These are phyloP conservation scores for Pythium apleroticum DNA, from an alignment of 352 stramenopile genomes.

Conservation along the genomic window DNA sequence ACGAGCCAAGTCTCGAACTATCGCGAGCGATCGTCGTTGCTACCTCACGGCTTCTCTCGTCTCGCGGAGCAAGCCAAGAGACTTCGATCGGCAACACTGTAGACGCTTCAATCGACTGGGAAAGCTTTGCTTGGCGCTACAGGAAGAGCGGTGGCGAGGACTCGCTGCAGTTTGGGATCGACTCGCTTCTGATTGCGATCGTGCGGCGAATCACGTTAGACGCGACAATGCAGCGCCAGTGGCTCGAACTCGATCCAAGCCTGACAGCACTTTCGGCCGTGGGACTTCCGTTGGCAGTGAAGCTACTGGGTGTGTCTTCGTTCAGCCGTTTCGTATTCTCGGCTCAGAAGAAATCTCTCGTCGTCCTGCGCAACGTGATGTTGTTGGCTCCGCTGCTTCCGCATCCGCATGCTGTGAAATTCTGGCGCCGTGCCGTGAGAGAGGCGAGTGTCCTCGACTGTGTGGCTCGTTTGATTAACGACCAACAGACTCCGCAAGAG, in stretches of 20 bases:
- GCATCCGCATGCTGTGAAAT: not conserved
- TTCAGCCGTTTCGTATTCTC: not conserved
- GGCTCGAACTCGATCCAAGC: not conserved
- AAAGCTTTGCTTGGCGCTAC: not conserved
- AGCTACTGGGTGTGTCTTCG: not conserved
- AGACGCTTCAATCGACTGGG: not conserved
- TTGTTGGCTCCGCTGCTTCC: not conserved
- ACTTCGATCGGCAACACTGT: not conserved
- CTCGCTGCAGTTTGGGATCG: not conserved
- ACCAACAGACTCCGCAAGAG: not conserved
- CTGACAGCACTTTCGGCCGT: not conserved
- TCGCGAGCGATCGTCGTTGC: not conserved
- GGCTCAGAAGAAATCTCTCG: constrained; percentile 5
- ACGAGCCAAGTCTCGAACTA: not conserved
- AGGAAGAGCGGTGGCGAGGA: not conserved
- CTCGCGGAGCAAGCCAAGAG: not conserved
- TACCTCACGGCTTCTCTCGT: not conserved
- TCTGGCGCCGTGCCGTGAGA: constrained; percentile 7
- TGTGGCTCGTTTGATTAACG: not conserved
- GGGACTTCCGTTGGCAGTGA: constrained; percentile 6
- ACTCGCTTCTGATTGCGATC: not conserved
- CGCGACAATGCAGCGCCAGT: not conserved
- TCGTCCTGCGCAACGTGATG: not conserved
- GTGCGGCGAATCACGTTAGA: constrained; percentile 5
- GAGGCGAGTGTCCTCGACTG: not conserved